phyloP scores from a whole-genome alignment of 441 rosid species.

The Croton setiger region DNA sequence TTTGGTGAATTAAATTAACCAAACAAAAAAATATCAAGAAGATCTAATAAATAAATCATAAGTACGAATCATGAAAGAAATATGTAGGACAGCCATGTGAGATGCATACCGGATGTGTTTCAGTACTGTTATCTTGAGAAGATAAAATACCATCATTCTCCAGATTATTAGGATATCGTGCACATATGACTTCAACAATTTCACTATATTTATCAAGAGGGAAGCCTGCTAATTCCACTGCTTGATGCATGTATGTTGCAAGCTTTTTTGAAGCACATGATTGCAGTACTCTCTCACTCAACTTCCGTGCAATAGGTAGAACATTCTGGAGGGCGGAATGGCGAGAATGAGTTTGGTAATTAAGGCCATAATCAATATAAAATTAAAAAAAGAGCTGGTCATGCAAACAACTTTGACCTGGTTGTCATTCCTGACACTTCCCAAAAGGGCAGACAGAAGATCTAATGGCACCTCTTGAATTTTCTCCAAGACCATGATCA shows the following conservation, averaged over 20 bases:
- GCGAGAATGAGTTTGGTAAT: background rate
- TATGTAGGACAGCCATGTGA: background rate
- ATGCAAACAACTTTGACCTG: slow-evolving; percentile 11
- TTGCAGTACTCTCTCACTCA: slow-evolving; percentile 10
- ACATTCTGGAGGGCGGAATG: slow-evolving; percentile 4
- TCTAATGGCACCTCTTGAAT: slow-evolving; percentile 1
- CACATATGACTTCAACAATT: background rate
- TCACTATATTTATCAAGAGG: slow-evolving; percentile 4
- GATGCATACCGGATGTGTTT: background rate
- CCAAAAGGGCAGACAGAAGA: slow-evolving; percentile 10
- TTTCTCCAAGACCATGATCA: slow-evolving; percentile 16
- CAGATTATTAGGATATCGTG: background rate
- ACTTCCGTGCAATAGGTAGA: slow-evolving; percentile 14
- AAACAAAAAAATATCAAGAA: background rate
- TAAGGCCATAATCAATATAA: background rate
- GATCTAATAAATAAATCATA: background rate
- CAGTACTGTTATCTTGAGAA: background rate
- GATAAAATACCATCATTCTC: background rate
- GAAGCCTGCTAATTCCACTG: slow-evolving; percentile 6
- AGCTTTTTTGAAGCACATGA: slow-evolving; percentile 5
- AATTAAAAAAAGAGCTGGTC: background rate
- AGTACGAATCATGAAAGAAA: background rate
- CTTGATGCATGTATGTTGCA: slow-evolving; percentile 6
- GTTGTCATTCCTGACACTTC: slow-evolving; percentile 9
- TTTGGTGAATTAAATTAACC: background rate